phyloP scores from a whole-genome alignment of 2,329 filamentous ascomycete genomes.

The Pleoardoris graminearum region DNA sequence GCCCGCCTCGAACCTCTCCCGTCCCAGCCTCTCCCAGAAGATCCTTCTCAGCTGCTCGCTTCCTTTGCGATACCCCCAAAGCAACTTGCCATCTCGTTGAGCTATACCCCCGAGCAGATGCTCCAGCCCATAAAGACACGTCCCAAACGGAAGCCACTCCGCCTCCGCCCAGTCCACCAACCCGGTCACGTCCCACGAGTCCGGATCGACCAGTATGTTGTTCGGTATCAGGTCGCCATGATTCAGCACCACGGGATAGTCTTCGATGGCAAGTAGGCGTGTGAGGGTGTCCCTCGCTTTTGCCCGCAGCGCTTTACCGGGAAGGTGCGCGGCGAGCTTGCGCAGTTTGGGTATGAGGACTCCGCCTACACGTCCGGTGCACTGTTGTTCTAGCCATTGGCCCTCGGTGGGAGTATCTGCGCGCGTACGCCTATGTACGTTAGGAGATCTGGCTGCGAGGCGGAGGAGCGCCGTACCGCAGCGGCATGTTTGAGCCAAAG shows the following conservation, averaged over 20 bases:
- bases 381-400: conserved; percentile 19
- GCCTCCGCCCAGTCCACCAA: conserved; percentile 68
- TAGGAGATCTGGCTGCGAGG: not conserved
- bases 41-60: conserved; percentile 49
- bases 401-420: conserved; percentile 26
- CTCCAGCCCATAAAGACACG: conserved; percentile 64
- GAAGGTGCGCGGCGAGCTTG: conserved; percentile 29
- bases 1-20: conserved; percentile 43
- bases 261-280: conserved; percentile 50
- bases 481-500: not conserved
- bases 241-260: conserved; percentile 59
- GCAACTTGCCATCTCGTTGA: not conserved
- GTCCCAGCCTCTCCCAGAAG: conserved; percentile 56
- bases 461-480: not conserved
- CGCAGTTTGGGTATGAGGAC: conserved; percentile 30
- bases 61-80: conserved; percentile 50
- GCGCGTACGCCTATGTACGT: conserved; percentile 7
- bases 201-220: conserved; percentile 59
- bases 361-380: conserved; percentile 36
- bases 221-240: conserved; percentile 64
- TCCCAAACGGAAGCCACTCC: conserved; percentile 63
- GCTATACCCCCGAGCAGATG: conserved; percentile 55
- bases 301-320: conserved; percentile 22
- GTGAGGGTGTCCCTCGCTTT: conserved; percentile 21
- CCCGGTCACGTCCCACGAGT: conserved; percentile 54